Conservation (phyloP, 2,329 filamentous ascomycete species). For the Neofusicoccum cordaticola region DNA sequence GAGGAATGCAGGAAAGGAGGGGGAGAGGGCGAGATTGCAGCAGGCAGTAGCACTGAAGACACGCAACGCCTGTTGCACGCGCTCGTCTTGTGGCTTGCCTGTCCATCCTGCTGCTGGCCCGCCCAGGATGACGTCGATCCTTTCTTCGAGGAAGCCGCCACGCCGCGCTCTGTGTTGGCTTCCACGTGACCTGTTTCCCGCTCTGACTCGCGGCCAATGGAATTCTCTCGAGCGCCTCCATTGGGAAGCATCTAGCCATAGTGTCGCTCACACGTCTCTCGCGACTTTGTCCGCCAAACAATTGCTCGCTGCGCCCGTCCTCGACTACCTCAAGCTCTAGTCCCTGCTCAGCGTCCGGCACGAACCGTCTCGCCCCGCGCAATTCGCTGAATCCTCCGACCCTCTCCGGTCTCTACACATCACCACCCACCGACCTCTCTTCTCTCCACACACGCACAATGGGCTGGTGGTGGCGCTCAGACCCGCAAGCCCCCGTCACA, state of each 20-base stretch:
- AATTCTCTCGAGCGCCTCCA: not conserved
- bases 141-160: not conserved
- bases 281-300: not conserved
- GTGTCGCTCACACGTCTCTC: not conserved
- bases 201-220: conserved; percentile 11
- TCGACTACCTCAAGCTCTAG: not conserved
- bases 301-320: not conserved
- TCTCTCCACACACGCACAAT: conserved; percentile 22
- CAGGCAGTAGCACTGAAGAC: not conserved
- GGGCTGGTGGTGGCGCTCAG: conserved; percentile 48
- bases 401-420: not conserved
- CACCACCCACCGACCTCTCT: not conserved
- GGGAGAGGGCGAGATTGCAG: not conserved
- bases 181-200: not conserved
- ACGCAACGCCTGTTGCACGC: conserved; percentile 5
- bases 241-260: not conserved
- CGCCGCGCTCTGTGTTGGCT: not conserved
- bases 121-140: conserved; percentile 10
- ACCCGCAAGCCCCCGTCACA: conserved; percentile 23
- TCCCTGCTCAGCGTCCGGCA: not conserved
- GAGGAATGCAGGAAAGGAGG: not conserved
- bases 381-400: not conserved
- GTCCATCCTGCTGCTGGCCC: not conserved
- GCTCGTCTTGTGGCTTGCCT: conserved; percentile 11
- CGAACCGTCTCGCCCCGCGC: not conserved